Evolutionary conservation across 139 green algal genomes (phyloP).

Genomic region (Tetradesmus obliquus): DNA sequence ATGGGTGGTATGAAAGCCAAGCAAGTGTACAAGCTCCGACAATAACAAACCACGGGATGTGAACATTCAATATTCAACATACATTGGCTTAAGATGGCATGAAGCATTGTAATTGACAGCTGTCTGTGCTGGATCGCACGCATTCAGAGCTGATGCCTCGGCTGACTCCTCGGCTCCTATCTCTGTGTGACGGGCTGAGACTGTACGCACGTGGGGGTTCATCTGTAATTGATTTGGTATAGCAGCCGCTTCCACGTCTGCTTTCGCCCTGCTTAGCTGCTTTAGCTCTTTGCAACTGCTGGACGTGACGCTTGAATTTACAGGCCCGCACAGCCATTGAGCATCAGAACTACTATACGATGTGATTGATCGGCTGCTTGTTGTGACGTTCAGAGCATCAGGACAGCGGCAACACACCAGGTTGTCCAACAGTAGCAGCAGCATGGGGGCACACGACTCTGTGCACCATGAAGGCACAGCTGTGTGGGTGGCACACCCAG

Average conservation of each 20-base stretch:
- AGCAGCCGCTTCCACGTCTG: neutral
- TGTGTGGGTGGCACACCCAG: conserved; percentile 80
- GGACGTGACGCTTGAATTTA: neutral
- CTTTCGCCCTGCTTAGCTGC: neutral
- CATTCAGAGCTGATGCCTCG: neutral
- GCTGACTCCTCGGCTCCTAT: neutral
- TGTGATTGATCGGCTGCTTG: neutral
- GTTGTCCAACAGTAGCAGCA: neutral
- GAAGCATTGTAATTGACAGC: too few species aligned
- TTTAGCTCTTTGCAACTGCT: neutral
- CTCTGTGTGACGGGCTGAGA: neutral
- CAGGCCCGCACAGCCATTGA: neutral
- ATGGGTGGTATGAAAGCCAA: too few species aligned
- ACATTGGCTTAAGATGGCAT: too few species aligned
- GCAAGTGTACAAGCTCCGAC: too few species aligned
- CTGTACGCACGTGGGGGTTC: neutral
- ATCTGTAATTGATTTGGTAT: neutral
- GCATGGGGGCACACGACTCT: neutral
- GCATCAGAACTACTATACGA: neutral
- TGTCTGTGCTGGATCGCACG: too few species aligned
- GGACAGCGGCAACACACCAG: neutral
- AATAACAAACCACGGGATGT: too few species aligned
- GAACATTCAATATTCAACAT: too few species aligned
- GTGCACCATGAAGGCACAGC: conserved; percentile 50
- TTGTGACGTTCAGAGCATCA: neutral